Evolutionary conservation across 371 early-diverging fungal species (phyloP), one percentile per base, ranked within the genome.

Genomic region (Umbelopsis sp.): DNA sequence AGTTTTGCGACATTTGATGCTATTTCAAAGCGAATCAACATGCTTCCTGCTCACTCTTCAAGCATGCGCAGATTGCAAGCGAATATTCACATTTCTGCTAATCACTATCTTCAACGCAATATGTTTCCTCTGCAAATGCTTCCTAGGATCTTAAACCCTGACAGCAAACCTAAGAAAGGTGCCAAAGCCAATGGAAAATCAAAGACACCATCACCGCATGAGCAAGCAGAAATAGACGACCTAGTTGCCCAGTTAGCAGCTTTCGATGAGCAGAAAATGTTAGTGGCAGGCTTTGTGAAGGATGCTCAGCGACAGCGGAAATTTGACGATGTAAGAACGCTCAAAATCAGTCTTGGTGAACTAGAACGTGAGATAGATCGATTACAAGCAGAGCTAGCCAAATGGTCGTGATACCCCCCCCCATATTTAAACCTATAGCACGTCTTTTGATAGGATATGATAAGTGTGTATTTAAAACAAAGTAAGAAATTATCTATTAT

Each of bases 101-200:
- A 87, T 24, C 84, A 92, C 68, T 96, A 91, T 69, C 77, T 96
- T 22, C 97, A 96, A 75, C 84, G 86, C 50, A 87, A 95, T 65
- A 96, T 96, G 96, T 86, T 95, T 38, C 91, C 96, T 14, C 83
- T 96, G 24, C 92, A 94, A 24, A 86, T 94, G 76, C 80, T 97
- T 66, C 96, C 97, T 9, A 77, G 84, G 38, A 86, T 87, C 7
- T 70, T 85, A 63, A 82, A 86, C 45, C 73, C 83, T 7, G 71
- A 68, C 7, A 70, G 71, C 18, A 25, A 63, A 44, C 2, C 57
- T 7, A 69, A 74, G 3, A 65, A 50, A 41, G 44, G 24, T n/a
- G 2, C 45, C 20, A 48, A 62, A 8, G n/a, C 62, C 11, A 67
- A 63, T 63, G 70, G 52, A 12, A 65, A 63, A 45, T 50, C 67